Percentiles rank a stretch among this genome's conserved stretches.
These are phyloP conservation scores for Vachellia pachyceras DNA, from an alignment of 306 rosid genomes.

Conservation along the genomic window DNA sequence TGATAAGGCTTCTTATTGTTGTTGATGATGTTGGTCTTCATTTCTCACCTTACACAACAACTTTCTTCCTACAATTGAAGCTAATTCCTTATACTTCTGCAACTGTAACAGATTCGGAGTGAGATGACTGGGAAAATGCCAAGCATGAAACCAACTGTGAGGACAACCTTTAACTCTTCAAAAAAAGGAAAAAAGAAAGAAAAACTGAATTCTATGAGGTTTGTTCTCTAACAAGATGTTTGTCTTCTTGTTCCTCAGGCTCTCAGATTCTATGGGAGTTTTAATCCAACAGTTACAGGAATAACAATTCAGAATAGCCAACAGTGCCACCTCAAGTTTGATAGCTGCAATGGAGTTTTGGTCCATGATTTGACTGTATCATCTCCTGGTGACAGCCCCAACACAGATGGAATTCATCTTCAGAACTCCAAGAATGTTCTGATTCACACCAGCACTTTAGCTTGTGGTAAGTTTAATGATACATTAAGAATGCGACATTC, in stretches of 20 bases:
- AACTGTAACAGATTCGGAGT: conserved; percentile 18
- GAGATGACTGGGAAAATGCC: conserved; percentile 19
- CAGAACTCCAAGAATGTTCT: conserved; percentile 29
- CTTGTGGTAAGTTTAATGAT: conserved; percentile 27
- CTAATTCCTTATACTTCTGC: not conserved
- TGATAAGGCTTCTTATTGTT: no score
- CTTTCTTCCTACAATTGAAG: not conserved
- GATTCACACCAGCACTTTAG: conserved; percentile 12
- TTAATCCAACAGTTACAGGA: conserved; percentile 24
- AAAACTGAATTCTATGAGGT: not conserved
- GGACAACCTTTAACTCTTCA: not conserved
- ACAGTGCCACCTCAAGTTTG: conserved; percentile 27
- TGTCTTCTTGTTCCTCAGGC: conserved; percentile 19
- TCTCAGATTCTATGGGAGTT: conserved; percentile 10
- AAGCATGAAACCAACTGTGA: conserved; percentile 23
- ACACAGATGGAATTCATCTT: conserved; percentile 27
- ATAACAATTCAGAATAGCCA: conserved; percentile 19
- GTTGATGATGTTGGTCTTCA: no score
- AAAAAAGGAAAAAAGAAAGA: not conserved
- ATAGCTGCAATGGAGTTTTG: conserved; percentile 16
- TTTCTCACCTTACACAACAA: not conserved
- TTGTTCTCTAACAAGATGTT: conserved; percentile 14
- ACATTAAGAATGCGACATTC: not conserved
- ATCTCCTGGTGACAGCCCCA: conserved; percentile 26
- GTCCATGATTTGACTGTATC: conserved; percentile 19